Evolutionary conservation across 2,329 filamentous ascomycete genomes (phyloP), one percentile per base, ranked within the genome.

Genomic region (Beauveria asiatica): DNA sequence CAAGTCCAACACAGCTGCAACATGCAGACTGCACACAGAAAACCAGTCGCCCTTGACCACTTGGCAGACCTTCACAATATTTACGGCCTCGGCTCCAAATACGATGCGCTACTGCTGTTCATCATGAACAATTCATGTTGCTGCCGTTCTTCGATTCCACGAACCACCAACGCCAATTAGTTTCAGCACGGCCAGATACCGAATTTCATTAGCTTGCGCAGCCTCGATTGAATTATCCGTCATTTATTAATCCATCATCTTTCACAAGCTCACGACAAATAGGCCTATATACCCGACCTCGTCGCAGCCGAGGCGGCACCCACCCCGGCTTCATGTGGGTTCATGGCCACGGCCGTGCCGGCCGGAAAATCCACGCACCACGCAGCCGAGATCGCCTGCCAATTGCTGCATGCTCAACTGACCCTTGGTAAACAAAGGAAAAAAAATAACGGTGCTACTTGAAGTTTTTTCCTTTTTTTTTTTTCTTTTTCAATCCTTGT

Each of bases 41-140:
- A 51, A 39, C 25, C 52, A 19, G n/a, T 16, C 41, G 33, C 33
- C 44, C 39, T 17, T 25, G 39, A 37, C 9, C 10, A 45, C 52
- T 55, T 55, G 41, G 52, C 52, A 42, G 16, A 37, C 30, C 30
- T 33, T 33, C 10, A n/a, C 9, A 19, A 37, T 10, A 25, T 5
- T 6, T 25, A 30, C n/a, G 27, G 48, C 48, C 48, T 50, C 48
- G 48, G 48, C 48, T 50, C n/a, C 19, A 37, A 19, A 21, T 3
- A 25, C 42, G 53, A 56, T 56, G 42, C 53, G 41, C 53, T 56
- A 46, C 53, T 56, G 53, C 42, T 55, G 39, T 41, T 25, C 44
- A 45, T 19, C 25, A 16, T n/a, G 33, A 44, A 27, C 41, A 4
- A 37, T 30, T 16, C 16, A 21, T 33, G 10, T 33, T 25, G 52